A percentile compares a stretch with the other conserved stretches of the same genome.
Evolutionary conservation across 1,284 basidiomycete species (phyloP).

Genomic region (Leucoagaricus sp.): DNA sequence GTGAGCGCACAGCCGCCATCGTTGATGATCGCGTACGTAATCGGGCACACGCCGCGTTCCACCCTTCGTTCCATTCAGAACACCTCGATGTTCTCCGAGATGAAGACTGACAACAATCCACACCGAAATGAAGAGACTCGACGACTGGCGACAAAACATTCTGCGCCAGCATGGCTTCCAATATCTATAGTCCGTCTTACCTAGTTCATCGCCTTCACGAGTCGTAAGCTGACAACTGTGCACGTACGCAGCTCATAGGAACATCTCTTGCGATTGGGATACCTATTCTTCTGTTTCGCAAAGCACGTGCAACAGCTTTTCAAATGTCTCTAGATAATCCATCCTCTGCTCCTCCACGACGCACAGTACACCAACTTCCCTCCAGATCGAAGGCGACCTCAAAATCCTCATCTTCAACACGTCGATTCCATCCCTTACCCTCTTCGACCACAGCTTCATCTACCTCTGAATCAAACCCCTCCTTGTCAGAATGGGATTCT

Average conservation of each 20-base stretch:
- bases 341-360: conserved; percentile 21
- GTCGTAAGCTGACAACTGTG: background rate
- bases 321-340: conserved; percentile 20
- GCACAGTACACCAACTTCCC: background rate
- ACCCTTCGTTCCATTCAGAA: no score
- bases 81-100: background rate
- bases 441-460: background rate
- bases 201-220: background rate
- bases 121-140: background rate
- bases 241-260: conserved; percentile 29
- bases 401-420: conserved; percentile 5
- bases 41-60: no score
- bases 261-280: conserved; percentile 35
- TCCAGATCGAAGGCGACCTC: background rate
- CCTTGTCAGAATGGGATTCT: conserved; percentile 26
- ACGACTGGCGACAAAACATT: background rate
- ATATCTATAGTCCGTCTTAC: conserved; percentile 28
- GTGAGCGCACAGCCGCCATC: no score
- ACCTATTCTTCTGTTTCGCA: conserved; percentile 33
- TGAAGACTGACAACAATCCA: background rate
- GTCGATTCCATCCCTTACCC: conserved; percentile 12
- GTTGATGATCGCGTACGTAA: no score
- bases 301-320: conserved; percentile 17
- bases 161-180: conserved; percentile 32
- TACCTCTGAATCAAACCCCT: conserved; percentile 8